Conservation (phyloP, 331 rosid species). For the Quercus phellos region DNA sequence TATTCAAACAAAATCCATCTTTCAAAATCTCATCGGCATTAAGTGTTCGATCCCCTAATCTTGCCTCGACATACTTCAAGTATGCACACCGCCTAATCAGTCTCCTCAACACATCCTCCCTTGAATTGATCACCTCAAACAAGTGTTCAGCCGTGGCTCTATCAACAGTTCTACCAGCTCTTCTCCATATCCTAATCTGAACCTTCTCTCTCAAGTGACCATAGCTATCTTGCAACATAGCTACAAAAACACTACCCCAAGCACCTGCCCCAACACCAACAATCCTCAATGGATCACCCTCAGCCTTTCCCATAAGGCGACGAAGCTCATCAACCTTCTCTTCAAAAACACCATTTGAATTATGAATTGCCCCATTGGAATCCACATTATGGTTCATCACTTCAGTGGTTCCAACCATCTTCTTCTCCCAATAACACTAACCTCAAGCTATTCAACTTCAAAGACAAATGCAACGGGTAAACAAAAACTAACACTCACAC, state of each 20-base stretch:
- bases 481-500: conserved; percentile 8
- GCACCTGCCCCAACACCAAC: conserved; percentile 88
- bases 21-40: conserved; percentile 85
- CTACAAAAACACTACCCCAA: conserved; percentile 86
- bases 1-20: conserved; percentile 88
- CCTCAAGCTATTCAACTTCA: neutral
- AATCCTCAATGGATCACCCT: conserved; percentile 70
- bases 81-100: conserved; percentile 82
- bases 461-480: conserved; percentile 10
- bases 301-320: conserved; percentile 49
- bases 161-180: conserved; percentile 69
- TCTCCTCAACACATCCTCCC: conserved; percentile 89
- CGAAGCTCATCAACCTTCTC: conserved; percentile 79
- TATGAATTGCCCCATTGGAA: conserved; percentile 36
- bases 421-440: conserved; percentile 6
- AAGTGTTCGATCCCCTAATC: conserved; percentile 76
- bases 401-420: conserved; percentile 41
- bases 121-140: conserved; percentile 83
- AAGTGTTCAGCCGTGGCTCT: conserved; percentile 72
- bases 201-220: conserved; percentile 71
- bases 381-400: conserved; percentile 7
- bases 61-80: conserved; percentile 82
- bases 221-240: conserved; percentile 76
- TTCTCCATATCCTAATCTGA: conserved; percentile 77
- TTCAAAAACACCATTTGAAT: conserved; percentile 44